These are phyloP conservation scores for Mycena vitilis DNA, from an alignment of 768 basidiomycete species.

Conservation along the genomic window DNA sequence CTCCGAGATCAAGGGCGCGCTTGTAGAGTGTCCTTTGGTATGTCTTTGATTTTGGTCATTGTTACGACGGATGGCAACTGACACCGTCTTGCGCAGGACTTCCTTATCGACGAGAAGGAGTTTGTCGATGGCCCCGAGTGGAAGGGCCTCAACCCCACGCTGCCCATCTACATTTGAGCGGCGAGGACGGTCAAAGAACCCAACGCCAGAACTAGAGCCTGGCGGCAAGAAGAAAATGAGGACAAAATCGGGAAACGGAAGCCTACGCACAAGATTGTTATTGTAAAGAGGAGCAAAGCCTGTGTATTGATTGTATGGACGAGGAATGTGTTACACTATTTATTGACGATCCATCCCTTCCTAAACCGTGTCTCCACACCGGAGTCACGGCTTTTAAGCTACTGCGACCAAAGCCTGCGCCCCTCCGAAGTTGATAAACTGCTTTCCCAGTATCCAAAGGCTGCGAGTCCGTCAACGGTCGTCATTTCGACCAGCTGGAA, in stretches of 20 bases:
- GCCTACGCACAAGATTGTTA: background rate
- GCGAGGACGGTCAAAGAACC: background rate
- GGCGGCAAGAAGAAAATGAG: background rate
- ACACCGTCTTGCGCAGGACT: constrained; percentile 64
- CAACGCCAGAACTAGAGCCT: too few species aligned
- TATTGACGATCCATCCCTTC: background rate
- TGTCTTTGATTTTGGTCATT: constrained; percentile 37
- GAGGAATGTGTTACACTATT: background rate
- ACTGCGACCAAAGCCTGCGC: too few species aligned
- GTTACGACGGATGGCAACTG: constrained; percentile 5
- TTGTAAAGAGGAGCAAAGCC: background rate
- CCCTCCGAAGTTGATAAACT: too few species aligned
- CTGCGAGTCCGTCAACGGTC: background rate
- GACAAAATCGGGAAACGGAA: background rate
- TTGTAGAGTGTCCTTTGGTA: constrained; percentile 85
- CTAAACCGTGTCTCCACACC: too few species aligned
- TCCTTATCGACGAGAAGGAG: constrained; percentile 83
- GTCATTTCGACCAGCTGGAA: background rate
- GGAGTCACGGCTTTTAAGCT: too few species aligned
- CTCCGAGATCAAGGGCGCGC: constrained; percentile 70
- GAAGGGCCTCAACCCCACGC: constrained; percentile 78
- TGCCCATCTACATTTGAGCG: constrained; percentile 82
- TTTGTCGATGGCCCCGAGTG: constrained; percentile 80
- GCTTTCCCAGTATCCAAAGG: too few species aligned
- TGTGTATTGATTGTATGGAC: background rate